These are phyloP conservation scores for Nigrospora oryzae DNA, from an alignment of 2,329 filamentous ascomycete genomes.

Conservation along the genomic window DNA sequence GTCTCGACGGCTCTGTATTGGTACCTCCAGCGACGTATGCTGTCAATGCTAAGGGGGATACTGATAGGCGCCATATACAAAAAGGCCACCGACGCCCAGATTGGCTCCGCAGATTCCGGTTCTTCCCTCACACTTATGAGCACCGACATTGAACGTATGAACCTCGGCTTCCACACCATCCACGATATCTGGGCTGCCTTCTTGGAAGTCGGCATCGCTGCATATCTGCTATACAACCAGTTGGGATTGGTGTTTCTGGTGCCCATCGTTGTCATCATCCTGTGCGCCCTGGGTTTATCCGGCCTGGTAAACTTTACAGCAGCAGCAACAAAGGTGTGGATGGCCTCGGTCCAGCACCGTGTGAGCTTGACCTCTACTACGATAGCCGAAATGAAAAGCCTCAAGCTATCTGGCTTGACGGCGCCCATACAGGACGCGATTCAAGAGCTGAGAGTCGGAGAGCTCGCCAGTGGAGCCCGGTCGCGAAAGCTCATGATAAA, in stretches of 20 bases:
- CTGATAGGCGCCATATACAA: constrained; percentile 23
- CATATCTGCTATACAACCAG: constrained; percentile 36
- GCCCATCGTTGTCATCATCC: constrained; percentile 33
- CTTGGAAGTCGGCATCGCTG: constrained; percentile 33
- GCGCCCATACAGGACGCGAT: constrained; percentile 18
- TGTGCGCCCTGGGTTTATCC: constrained; percentile 8
- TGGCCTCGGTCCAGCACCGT: constrained; percentile 23
- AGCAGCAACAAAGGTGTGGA: constrained; percentile 23
- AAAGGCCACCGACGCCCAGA: constrained; percentile 15
- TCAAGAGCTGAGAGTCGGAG: constrained; percentile 23
- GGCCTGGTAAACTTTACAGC: constrained; percentile 15
- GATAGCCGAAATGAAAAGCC: constrained; percentile 30
- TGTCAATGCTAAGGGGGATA: constrained; percentile 18
- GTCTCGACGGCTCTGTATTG: constrained; percentile 28
- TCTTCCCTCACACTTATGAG: constrained; percentile 23
- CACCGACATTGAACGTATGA: constrained; percentile 20
- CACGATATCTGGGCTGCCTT: constrained; percentile 32
- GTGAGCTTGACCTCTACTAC: constrained; percentile 20
- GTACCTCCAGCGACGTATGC: constrained; percentile 26
- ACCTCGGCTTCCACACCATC: constrained; percentile 7
- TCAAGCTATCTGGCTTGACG: constrained; percentile 30
- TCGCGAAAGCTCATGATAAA: constrained; percentile 24
- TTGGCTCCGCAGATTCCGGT: constrained; percentile 6
- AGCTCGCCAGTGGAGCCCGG: constrained; percentile 24
- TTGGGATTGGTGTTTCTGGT: constrained; percentile 38